These are phyloP conservation scores for Oryza punctata DNA, from an alignment of 176 grass and related monocot species.

Conservation along the genomic window DNA sequence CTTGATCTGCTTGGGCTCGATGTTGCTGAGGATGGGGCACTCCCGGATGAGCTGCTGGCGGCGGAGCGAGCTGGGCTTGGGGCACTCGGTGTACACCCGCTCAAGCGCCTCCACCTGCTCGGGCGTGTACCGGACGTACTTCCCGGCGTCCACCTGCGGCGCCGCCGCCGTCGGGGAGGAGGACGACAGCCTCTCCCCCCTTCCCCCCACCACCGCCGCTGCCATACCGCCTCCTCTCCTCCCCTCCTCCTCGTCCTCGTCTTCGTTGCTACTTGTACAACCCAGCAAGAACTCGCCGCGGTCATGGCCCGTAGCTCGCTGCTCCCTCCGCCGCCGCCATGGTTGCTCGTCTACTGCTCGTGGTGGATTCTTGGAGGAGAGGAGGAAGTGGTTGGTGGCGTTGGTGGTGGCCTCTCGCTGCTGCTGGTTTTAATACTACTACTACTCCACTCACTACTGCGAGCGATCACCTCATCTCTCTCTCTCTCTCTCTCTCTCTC, in stretches of 20 bases:
- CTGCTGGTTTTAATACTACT: constrained; percentile 19
- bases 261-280: background rate
- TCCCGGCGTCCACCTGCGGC: constrained; percentile 77
- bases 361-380: constrained; percentile 16
- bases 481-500: too few species aligned
- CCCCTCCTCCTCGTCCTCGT: background rate
- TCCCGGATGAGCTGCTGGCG: constrained; percentile 93
- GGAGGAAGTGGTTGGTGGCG: background rate
- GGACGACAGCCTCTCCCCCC: constrained; percentile 45
- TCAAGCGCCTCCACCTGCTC: constrained; percentile 99
- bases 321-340: constrained; percentile 29
- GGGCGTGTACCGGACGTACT: constrained; percentile 97
- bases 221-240: constrained; percentile 44
- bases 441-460: background rate
- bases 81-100: constrained; percentile 96
- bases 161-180: constrained; percentile 42
- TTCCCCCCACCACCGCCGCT: constrained; percentile 59
- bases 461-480: too few species aligned
- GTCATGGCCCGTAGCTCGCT: constrained; percentile 36
- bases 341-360: background rate
- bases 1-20: constrained; percentile 99
- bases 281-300: background rate
- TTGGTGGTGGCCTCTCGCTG: background rate
- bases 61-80: constrained; percentile 87
- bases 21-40: constrained; percentile 89